Evolutionary conservation across 306 rosid species (phyloP).

Genomic region (Vigna nakashimae): DNA sequence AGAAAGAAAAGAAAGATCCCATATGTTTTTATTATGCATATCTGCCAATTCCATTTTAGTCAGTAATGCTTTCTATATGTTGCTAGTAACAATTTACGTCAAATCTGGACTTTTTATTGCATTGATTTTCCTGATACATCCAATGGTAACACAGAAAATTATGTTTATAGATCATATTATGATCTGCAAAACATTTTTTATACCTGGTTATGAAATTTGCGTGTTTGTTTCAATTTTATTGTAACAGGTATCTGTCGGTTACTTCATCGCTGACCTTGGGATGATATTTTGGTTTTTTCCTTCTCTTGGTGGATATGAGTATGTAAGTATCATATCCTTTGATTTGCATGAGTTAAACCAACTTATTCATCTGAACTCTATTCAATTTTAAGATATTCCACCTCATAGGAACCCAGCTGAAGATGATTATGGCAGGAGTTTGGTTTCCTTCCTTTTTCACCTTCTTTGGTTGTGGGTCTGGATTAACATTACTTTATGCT

Average conservation of each 20-base stretch:
- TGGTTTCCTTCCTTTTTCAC: constrained; percentile 31
- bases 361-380: constrained; percentile 32
- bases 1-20: constrained; percentile 3
- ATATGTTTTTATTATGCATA: constrained; percentile 1
- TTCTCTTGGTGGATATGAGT: constrained; percentile 93
- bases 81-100: background rate
- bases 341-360: constrained; percentile 33
- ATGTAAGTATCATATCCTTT: constrained; percentile 74
- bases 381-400: constrained; percentile 45
- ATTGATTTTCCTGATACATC: constrained; percentile 24
- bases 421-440: constrained; percentile 41
- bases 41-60: constrained; percentile 4
- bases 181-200: constrained; percentile 19
- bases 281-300: constrained; percentile 94
- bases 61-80: constrained; percentile 15
- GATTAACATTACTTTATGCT: constrained; percentile 44
- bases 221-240: constrained; percentile 17
- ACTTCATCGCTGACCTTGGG: constrained; percentile 86
- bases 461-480: constrained; percentile 30
- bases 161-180: constrained; percentile 18
- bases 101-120: constrained; percentile 13
- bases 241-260: constrained; percentile 89
- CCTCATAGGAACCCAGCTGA: constrained; percentile 41
- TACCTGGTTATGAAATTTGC: constrained; percentile 34
- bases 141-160: background rate